Base-by-base conservation (phyloP, 352 stramenopile species). In the Phytophthora podocarpi region DNA sequence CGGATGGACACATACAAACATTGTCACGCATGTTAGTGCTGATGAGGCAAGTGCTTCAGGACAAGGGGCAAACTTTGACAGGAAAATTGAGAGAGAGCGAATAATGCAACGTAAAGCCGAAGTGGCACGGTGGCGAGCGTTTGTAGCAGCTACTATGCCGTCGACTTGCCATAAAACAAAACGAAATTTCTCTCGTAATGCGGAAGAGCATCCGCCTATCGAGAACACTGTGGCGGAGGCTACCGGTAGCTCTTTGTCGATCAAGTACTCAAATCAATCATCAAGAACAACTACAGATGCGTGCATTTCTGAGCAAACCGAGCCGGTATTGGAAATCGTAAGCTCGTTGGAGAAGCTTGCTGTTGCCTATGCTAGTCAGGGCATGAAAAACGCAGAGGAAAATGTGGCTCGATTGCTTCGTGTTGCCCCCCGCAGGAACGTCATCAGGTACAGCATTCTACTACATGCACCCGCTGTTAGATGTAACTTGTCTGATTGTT, bases 1-100 rank as follows among this genome's bases (percentile, higher is more conserved):
- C 28, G 84, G 84, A 1, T 93, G 82, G 82, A 67, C 70, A 0
- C 78, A 91, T 58, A 91, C 78, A 1, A 81, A 84, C 21, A 58
- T 93, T n/a, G 50, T 85, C 16, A 87, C 80, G 9, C 64, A 87
- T 27, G 37, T 64, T 28, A 41, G 16, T 37, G 26, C 53, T 6
- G 55, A 72, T 11, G 64, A 66, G 13, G 47, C 39, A 5, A 64
- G 51, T 46, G 40, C 27, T 24, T 70, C 47, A 11, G 49, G 49
- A n/a, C 68, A 74, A 31, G 37, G 49, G 9, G 56, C 59, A 11
- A 74, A 42, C 32, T 74, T 76, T 35, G 57, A 68, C 36, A 59
- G 59, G 23, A 76, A 74, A 37, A 59, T 71, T 8, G 64, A 74
- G 45, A 34, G 59, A 11, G 64, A 74, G 4, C 65, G 64, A 18